A percentile compares a stretch with the other conserved stretches of the same genome.
These are phyloP conservation scores for Colletotrichum cordylinicola DNA, from an alignment of 2,329 filamentous ascomycete genomes.

Conservation along the genomic window DNA sequence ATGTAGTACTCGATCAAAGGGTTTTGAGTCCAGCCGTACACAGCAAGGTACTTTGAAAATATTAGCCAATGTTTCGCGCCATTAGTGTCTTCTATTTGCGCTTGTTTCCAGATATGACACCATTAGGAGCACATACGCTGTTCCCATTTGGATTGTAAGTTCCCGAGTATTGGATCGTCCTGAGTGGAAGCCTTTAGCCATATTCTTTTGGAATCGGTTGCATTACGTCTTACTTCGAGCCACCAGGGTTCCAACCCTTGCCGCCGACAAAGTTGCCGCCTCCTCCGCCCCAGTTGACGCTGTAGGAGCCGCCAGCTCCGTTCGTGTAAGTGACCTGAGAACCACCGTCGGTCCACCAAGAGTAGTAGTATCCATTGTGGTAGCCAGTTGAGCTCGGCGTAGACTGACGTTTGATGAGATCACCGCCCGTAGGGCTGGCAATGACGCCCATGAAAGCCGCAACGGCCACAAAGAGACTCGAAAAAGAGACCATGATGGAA, in stretches of 20 bases:
- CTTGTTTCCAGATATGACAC: not conserved
- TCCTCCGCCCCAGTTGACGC: slow-evolving; percentile 44
- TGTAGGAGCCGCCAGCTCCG: slow-evolving; percentile 46
- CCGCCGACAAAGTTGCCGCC: slow-evolving; percentile 61
- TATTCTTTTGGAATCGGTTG: not conserved
- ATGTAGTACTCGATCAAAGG: slow-evolving; percentile 46
- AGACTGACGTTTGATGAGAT: slow-evolving; percentile 14
- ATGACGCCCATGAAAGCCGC: not conserved
- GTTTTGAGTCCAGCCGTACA: slow-evolving; percentile 45
- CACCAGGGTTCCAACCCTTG: slow-evolving; percentile 63
- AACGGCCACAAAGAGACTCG: not conserved
- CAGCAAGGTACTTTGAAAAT: slow-evolving; percentile 47
- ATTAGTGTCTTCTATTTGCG: not conserved
- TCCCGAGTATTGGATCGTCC: slow-evolving; percentile 31
- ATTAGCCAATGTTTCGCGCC: not conserved
- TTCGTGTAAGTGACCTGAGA: slow-evolving; percentile 48
- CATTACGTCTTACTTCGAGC: slow-evolving; percentile 31
- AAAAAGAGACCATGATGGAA: not conserved
- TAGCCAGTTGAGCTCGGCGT: slow-evolving; percentile 29
- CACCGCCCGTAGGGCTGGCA: not conserved
- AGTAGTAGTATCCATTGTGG: slow-evolving; percentile 49
- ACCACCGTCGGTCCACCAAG: slow-evolving; percentile 48
- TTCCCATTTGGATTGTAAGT: slow-evolving; percentile 32
- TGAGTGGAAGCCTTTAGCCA: not conserved
- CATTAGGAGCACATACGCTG: slow-evolving; percentile 20